Base-by-base conservation (phyloP, 2,329 filamentous ascomycete species). In the Alternaria infectoria region DNA sequence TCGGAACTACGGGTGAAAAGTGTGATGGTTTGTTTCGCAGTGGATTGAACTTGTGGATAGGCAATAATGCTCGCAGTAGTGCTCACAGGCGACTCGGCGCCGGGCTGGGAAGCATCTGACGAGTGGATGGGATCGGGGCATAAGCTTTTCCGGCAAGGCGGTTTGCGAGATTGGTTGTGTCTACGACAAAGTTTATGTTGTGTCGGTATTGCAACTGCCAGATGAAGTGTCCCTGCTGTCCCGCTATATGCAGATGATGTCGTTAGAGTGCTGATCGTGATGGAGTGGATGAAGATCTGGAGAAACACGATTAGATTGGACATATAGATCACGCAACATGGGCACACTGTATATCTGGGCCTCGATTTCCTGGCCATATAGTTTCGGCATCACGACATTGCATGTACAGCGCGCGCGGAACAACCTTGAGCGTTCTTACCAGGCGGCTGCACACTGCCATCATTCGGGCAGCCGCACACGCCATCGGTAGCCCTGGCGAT, bases 401-500 rank as follows among this genome's bases (percentile, higher is more conserved):
- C 17, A 45, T 40, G 44, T 43, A 36, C 25, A 45, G 17, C 17
- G 26, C 8, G 13, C 26, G 13, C 32, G 43, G 49, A 54, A 46
- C 19, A 51, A 44, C 17, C 43, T 49, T 43, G 23, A 15, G 21
- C 59, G 52, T 47, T 30, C 21, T 15, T 25, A 28, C 26, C 54
- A 45, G 60, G 45, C 46, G 59, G 47, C 32, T 45, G 30, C 21
- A 46, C 56, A 51, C 56, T 36, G 54, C 17, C 26, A 45, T 28
- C 30, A 47, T 44, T 52, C 36, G 57, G 30, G 52, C 61, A 58
- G 47, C 49, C 54, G 61, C 56, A 62, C 61, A 61, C 61, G 57
- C 64, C 55, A 67, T 55, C 43, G 47, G 47, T 49, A 63, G 55
- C 23, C 55, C 55, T 56, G 40, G 25, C 45, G 44, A 50, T 52